Conservation (phyloP, 1,139 yeast genomes). For the Geotrichum carabidarum region DNA sequence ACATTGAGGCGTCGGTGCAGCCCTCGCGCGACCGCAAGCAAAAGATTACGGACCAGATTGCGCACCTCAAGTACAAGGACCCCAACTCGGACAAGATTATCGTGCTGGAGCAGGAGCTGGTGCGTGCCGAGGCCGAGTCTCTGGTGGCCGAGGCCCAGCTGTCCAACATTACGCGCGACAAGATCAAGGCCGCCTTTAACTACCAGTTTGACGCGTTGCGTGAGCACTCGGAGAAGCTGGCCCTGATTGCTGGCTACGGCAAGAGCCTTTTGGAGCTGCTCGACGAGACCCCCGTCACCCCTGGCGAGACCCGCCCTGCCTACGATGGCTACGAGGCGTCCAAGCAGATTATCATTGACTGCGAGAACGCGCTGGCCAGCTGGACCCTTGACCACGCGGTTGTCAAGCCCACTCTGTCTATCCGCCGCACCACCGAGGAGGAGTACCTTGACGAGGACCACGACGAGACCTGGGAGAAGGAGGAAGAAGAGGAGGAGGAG, state of each 20-base stretch:
- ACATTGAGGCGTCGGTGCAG: slow-evolving; percentile 95
- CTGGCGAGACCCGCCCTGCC: slow-evolving; percentile 98
- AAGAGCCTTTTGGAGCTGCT: slow-evolving; percentile 91
- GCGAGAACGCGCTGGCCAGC: slow-evolving; percentile 90
- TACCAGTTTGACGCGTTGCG: slow-evolving; percentile 95
- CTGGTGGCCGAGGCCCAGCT: slow-evolving; percentile 98
- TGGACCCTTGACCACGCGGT: slow-evolving; percentile 97
- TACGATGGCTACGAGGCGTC: slow-evolving; percentile 98
- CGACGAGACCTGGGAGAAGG: slow-evolving; percentile 42
- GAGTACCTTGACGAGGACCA: slow-evolving; percentile 12
- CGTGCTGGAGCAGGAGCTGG: slow-evolving; percentile 94
- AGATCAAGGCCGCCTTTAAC: slow-evolving; percentile 94
- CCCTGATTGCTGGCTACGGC: slow-evolving; percentile 97
- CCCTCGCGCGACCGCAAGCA: slow-evolving; percentile 98
- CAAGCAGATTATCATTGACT: slow-evolving; percentile 94
- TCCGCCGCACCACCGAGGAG: slow-evolving; percentile 32
- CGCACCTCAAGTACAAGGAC: slow-evolving; percentile 95
- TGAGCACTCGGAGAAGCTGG: slow-evolving; percentile 94
- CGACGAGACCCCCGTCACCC: slow-evolving; percentile 95
- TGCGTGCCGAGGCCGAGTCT: slow-evolving; percentile 98
- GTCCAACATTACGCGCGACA: slow-evolving; percentile 95
- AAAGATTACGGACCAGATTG: slow-evolving; percentile 95
- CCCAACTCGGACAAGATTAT: slow-evolving; percentile 95
- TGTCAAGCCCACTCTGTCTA: slow-evolving; percentile 88
- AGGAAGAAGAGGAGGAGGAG: slow-evolving; percentile 18